Evolutionary conservation across 208 protist genomes (phyloP).

Genomic region (Leishmania gerbilli): DNA sequence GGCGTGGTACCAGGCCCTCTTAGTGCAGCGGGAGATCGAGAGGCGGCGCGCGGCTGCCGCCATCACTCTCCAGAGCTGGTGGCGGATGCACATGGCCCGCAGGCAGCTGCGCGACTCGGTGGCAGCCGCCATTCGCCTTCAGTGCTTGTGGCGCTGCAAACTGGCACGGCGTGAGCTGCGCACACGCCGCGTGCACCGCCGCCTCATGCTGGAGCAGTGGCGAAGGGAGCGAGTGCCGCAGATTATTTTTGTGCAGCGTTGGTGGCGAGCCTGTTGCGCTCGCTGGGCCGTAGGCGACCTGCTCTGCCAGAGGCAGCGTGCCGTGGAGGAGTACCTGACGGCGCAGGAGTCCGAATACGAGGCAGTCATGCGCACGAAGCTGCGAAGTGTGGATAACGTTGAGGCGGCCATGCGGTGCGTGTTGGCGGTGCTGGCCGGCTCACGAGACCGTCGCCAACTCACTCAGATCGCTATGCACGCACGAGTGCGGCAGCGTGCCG

Average conservation of each 20-base stretch:
- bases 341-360: slow-evolving; percentile 32
- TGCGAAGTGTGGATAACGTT: slow-evolving; percentile 22
- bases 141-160: slow-evolving; percentile 20
- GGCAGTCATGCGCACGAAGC: slow-evolving; percentile 14
- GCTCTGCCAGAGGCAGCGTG: slow-evolving; percentile 24
- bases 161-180: slow-evolving; percentile 29
- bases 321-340: slow-evolving; percentile 35
- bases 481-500: slow-evolving; percentile 33
- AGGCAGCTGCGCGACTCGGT: not conserved
- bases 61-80: slow-evolving; percentile 49
- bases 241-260: slow-evolving; percentile 39
- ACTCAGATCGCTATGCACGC: slow-evolving; percentile 10
- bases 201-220: slow-evolving; percentile 38
- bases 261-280: slow-evolving; percentile 38
- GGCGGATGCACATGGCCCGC: slow-evolving; percentile 39
- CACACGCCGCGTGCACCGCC: slow-evolving; percentile 29
- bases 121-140: slow-evolving; percentile 10
- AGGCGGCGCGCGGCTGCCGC: slow-evolving; percentile 29
- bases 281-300: slow-evolving; percentile 14
- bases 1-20: slow-evolving; percentile 10
- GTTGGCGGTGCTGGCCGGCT: slow-evolving; percentile 57
- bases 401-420: slow-evolving; percentile 33
- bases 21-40: slow-evolving; percentile 20
- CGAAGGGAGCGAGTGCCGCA: slow-evolving; percentile 7
- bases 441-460: slow-evolving; percentile 35